Evolutionary conservation across 163 green algal species (phyloP).

Genomic region (Chlamydomonas reinhardtii): DNA sequence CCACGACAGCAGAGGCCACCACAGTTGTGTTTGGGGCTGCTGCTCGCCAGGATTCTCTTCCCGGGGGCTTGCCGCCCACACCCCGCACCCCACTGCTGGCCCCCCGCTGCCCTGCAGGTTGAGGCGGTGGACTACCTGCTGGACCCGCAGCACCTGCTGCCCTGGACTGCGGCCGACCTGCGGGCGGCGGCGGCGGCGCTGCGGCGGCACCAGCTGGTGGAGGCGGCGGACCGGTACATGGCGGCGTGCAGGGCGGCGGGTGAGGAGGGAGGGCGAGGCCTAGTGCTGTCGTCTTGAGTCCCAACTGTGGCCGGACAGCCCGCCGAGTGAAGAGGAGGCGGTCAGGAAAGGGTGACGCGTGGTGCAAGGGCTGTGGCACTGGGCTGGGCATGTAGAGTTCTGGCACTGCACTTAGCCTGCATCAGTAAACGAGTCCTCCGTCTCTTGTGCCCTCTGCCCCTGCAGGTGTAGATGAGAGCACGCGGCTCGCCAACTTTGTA

Average conservation of each 20-base stretch:
- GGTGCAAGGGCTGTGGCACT: not conserved
- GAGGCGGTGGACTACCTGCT: conserved; percentile 40
- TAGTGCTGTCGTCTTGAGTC: too few relatives aligned
- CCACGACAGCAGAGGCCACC: too few relatives aligned
- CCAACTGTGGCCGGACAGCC: too few relatives aligned
- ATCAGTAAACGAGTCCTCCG: too few relatives aligned
- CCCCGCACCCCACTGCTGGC: not conserved
- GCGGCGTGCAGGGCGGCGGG: conserved; percentile 1
- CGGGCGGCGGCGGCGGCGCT: conserved; percentile 24
- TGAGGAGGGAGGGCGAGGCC: too few relatives aligned
- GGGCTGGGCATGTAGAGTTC: too few relatives aligned
- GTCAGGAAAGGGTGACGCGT: not conserved
- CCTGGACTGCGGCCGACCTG: conserved; percentile 39
- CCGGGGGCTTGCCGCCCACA: too few relatives aligned
- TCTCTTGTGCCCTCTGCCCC: too few relatives aligned
- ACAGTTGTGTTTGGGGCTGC: too few relatives aligned
- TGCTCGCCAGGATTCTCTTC: too few relatives aligned
- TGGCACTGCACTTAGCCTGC: too few relatives aligned
- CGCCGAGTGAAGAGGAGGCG: not conserved
- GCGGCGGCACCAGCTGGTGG: conserved; percentile 17
- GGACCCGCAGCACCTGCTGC: conserved; percentile 46
- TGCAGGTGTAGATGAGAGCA: conserved; percentile 18
- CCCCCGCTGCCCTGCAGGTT: not conserved
- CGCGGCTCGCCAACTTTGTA: conserved; percentile 18
- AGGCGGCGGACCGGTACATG: conserved; percentile 36